A percentile compares a stretch with the other conserved stretches of the same genome.
These are phyloP conservation scores for Prasinococcaceae sp. DNA, from an alignment of 139 green algal genomes.

Conservation along the genomic window DNA sequence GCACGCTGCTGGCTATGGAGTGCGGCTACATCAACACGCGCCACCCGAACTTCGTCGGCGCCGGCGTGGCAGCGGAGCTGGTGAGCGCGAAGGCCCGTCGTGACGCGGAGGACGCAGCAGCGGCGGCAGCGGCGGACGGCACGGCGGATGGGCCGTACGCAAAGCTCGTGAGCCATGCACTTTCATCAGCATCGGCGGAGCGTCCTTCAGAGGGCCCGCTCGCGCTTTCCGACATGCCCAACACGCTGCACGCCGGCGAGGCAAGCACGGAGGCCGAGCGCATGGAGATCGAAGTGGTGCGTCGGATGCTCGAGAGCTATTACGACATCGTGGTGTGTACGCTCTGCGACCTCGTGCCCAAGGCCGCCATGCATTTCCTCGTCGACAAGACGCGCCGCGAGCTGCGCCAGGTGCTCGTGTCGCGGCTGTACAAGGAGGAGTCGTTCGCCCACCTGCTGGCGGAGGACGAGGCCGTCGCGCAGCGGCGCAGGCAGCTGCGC, in stretches of 20 bases:
- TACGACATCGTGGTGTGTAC: slow-evolving; percentile 77
- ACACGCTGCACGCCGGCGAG: slow-evolving; percentile 15
- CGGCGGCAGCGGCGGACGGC: too few species aligned
- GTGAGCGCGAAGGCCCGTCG: neutral
- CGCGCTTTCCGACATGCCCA: too few species aligned
- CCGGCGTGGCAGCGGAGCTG: slow-evolving; percentile 15
- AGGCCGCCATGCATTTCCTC: slow-evolving; percentile 89
- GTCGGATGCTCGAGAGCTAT: slow-evolving; percentile 72
- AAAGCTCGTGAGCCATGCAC: neutral
- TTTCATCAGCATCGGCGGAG: neutral
- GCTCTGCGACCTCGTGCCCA: slow-evolving; percentile 75
- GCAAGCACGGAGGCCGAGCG: slow-evolving; percentile 39
- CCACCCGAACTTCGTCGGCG: slow-evolving; percentile 67
- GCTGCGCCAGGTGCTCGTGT: slow-evolving; percentile 66
- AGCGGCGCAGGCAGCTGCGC: slow-evolving; percentile 34
- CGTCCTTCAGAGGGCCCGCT: neutral
- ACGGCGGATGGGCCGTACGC: neutral
- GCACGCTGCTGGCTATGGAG: too few species aligned
- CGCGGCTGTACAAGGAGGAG: slow-evolving; percentile 65
- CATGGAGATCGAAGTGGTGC: slow-evolving; percentile 73
- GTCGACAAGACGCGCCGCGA: slow-evolving; percentile 51
- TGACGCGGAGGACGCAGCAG: too few species aligned
- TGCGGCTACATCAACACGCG: slow-evolving; percentile 93
- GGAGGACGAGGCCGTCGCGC: slow-evolving; percentile 60
- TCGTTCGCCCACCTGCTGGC: slow-evolving; percentile 52